Evolutionary conservation across 1,284 basidiomycete genomes (phyloP).

Genomic region (Trichosporon sp.): DNA sequence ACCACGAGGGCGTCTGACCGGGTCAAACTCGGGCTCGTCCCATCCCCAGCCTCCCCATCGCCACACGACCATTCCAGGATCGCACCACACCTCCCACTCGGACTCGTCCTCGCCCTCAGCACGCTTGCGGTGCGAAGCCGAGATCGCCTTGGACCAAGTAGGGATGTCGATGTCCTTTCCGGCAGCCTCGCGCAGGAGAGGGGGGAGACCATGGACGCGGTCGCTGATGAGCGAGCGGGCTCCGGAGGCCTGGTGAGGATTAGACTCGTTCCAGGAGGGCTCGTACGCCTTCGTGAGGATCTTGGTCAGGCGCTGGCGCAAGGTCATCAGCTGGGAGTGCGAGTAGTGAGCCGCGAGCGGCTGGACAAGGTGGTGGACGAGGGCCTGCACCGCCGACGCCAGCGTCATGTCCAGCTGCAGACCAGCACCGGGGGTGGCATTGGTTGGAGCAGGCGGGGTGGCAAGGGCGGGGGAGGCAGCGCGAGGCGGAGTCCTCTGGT

Average conservation of each 20-base stretch:
- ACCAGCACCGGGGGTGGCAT: conserved; percentile 11
- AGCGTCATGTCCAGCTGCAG: conserved; percentile 32
- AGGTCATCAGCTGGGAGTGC: conserved; percentile 26
- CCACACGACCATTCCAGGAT: conserved; percentile 48
- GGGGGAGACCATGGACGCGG: conserved; percentile 33
- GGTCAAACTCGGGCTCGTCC: conserved; percentile 46
- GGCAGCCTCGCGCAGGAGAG: conserved; percentile 30
- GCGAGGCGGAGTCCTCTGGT: conserved; percentile 2
- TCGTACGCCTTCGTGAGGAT: conserved; percentile 25
- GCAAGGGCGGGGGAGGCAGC: conserved; percentile 3
- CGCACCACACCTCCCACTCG: conserved; percentile 50
- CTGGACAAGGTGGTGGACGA: conserved; percentile 39
- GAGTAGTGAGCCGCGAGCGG: conserved; percentile 38
- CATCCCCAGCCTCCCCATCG: conserved; percentile 48
- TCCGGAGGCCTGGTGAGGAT: conserved; percentile 40
- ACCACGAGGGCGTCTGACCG: conserved; percentile 34
- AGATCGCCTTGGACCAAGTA: conserved; percentile 37
- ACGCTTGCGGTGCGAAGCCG: conserved; percentile 13
- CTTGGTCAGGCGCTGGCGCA: conserved; percentile 29
- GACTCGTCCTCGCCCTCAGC: conserved; percentile 24
- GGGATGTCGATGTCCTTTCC: conserved; percentile 29
- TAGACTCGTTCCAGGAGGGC: conserved; percentile 40
- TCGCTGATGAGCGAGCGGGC: conserved; percentile 42
- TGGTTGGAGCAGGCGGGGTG: conserved; percentile 7
- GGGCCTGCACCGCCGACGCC: conserved; percentile 34